These are phyloP conservation scores for Boletellus ananiceps DNA, from an alignment of 768 basidiomycete genomes.

Conservation along the genomic window DNA sequence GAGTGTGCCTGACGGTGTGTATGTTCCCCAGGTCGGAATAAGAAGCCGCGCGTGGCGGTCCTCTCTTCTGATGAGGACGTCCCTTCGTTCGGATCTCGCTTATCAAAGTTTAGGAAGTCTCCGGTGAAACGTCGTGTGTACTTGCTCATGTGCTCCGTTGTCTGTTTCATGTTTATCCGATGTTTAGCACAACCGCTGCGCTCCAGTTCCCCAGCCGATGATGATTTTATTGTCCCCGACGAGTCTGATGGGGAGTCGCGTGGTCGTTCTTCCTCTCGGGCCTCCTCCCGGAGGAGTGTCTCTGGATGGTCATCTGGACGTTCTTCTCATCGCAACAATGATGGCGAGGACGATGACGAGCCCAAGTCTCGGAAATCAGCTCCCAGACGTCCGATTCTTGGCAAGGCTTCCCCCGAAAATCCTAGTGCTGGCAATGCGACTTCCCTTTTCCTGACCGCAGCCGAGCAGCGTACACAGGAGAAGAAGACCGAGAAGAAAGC, in stretches of 20 bases:
- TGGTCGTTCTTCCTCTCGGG: constrained; percentile 47
- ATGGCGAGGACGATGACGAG: constrained; percentile 31
- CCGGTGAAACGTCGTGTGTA: constrained; percentile 49
- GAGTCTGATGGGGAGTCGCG: constrained; percentile 56
- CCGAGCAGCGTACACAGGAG: constrained; percentile 68
- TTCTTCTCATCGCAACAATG: constrained; percentile 35
- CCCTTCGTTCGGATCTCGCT: constrained; percentile 51
- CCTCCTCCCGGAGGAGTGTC: constrained; percentile 39
- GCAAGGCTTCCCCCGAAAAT: constrained; percentile 27
- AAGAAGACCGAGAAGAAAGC: constrained; percentile 83
- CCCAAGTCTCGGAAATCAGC: constrained; percentile 37
- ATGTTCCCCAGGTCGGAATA: constrained; percentile 39
- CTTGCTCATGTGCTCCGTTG: not conserved
- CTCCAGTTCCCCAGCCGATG: constrained; percentile 45
- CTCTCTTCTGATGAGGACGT: constrained; percentile 44
- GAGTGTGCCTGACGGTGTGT: constrained; percentile 1
- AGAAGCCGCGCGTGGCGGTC: constrained; percentile 58
- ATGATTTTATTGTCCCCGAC: constrained; percentile 69
- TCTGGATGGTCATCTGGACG: constrained; percentile 34
- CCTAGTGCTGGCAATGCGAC: constrained; percentile 29
- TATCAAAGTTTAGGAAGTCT: constrained; percentile 65
- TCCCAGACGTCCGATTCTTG: constrained; percentile 30
- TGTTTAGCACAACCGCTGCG: constrained; percentile 38
- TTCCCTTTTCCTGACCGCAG: constrained; percentile 69
- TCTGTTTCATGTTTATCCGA: constrained; percentile 7